These are phyloP conservation scores for Funneliformis geosporum DNA, from an alignment of 192 early-diverging fungal species.

Conservation along the genomic window DNA sequence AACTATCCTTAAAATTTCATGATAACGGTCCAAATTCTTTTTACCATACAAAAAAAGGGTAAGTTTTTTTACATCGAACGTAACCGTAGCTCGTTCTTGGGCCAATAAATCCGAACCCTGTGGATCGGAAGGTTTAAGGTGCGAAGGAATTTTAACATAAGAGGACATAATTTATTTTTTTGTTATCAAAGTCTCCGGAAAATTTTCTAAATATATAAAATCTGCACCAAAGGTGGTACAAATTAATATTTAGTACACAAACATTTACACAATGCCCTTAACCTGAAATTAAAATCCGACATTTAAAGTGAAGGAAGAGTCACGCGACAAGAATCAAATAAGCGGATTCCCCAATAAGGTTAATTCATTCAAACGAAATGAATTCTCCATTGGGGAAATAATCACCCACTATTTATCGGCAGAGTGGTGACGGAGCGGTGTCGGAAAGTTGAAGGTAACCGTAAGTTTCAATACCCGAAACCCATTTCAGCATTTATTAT, in stretches of 20 bases:
- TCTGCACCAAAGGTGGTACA: too few species aligned
- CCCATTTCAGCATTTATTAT: not conserved
- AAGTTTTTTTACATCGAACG: conserved; percentile 67
- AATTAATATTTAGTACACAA: too few species aligned
- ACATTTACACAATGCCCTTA: too few species aligned
- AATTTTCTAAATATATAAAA: too few species aligned
- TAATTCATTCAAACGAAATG: not conserved
- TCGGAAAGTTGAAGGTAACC: too few species aligned
- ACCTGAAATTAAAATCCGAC: too few species aligned
- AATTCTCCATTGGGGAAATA: not conserved
- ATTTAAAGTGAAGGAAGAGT: too few species aligned
- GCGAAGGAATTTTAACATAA: conserved; percentile 24
- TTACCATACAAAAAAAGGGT: conserved; percentile 66
- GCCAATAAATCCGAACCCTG: conserved; percentile 55
- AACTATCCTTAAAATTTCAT: conserved; percentile 64
- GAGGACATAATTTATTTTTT: not conserved
- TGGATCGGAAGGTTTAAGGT: conserved; percentile 46
- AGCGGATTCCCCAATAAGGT: too few species aligned
- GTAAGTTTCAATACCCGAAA: not conserved
- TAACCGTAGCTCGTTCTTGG: conserved; percentile 65
- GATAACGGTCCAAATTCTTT: conserved; percentile 56
- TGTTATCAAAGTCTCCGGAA: not conserved
- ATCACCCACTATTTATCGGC: too few species aligned
- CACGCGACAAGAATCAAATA: too few species aligned
- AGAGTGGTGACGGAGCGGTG: not conserved